Evolutionary conservation across 1,284 basidiomycete genomes (phyloP), one percentile per base, ranked within the genome.

Genomic region (Xerocomus amazonicus): DNA sequence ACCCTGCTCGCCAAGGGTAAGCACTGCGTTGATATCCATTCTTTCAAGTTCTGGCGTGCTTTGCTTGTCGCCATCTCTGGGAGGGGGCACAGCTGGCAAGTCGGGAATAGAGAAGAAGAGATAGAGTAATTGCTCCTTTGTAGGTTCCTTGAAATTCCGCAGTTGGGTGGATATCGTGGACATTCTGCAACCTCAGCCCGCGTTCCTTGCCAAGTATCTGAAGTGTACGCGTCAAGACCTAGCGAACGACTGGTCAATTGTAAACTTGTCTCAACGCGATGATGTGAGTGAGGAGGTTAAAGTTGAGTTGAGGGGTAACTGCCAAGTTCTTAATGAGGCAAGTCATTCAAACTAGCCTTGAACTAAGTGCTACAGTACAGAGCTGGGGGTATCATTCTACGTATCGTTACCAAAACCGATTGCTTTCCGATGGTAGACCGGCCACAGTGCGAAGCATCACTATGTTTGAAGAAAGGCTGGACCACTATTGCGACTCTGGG

Each of bases 11-110:
- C 79, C 81, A n/a, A 97, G 74, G 62, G 84, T 91, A 52, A 97
- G 73, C 31, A 96, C 89, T 13, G 93, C 92, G 60, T 87, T 93
- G 57, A 97, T 93, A 55, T 97, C 93, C 81, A 92, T 89, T 68
- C 78, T 82, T 66, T 87, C 84, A n/a, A 71, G 61, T 53, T 78
- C 74, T 54, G 70, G 57, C 10, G 27, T 43, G 37, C 55, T 56
- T 34, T 53, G 57, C 48, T 59, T 59, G 45, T 62, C 63, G 43
- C 51, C 59, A 55, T 61, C 60, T 38, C 53, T 59, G 17, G 34
- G 10, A 34, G 52, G 35, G 28, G 45, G 43, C 16, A 50, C 10
- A 7, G 31, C 10, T 31, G 51, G 50, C 3, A 43, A 56, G 31
- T 76, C 65, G 23, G 91, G 90, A 36, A 92, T 74, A 23, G 91